Evolutionary conservation across 352 stramenopile genomes (phyloP), one percentile per base, ranked within the genome.

Genomic region (Thraustochytrium sp.): DNA sequence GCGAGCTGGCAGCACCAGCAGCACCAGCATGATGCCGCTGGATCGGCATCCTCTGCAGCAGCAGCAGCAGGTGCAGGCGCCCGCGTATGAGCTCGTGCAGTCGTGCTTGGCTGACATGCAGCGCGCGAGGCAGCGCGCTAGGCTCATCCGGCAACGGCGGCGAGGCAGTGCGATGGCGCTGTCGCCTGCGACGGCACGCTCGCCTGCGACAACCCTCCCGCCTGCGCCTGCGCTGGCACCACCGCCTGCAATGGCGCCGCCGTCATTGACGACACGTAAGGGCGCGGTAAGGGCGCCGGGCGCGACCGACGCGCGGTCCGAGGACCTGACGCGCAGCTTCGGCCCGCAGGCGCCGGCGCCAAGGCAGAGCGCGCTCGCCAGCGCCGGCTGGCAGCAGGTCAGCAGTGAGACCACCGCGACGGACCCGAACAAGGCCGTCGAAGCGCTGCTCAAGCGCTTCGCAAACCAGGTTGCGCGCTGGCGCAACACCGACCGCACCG

Each of bases 391-490:
- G n/a, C n/a, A n/a, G 5, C 42, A 16, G 42, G 42, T 49, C 5
- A 49, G 42, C 5, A 5, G 42, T 16, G 16, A 16, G 42, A 49
- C 5, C 42, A 49, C 5, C 42, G 42, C 42, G 42, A 49, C 5
- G 42, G 42, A 5, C 5, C 42, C 5, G n/a, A 51, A 38, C 11
- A 40, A 23, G 16, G 46, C 9, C 53, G 53, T 80, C 5, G 68
- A 80, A 26, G 38, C 13, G 4, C 18, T 80, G 16, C 31, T 80
- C 16, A 80, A 63, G 53, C 0, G 21, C 0, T 80, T 80, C 31
- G 68, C 68, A 3, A 61, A 44, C 18, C 46, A 80, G 31, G 68
- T 80, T 16, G 68, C 68, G 37, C 48, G 53, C 9, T 80, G 68
- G 68, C 42, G 68, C 63, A 11, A 42, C 16, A 46, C 44, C 11